Conservation (phyloP, 129 eudicot genomes). For the Tagetes erecta region DNA sequence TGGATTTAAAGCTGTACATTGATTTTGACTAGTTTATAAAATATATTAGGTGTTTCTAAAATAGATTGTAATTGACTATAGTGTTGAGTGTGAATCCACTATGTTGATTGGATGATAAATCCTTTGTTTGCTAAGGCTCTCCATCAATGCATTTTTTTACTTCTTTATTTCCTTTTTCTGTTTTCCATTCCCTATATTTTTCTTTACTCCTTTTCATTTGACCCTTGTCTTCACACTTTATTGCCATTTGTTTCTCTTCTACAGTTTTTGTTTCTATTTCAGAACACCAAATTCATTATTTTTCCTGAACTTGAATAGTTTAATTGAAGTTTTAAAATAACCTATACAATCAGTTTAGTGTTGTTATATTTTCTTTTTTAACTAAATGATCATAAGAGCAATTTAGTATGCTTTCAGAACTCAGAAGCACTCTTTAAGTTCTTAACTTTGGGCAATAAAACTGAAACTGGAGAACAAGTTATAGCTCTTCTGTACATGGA, state of each 20-base stretch:
- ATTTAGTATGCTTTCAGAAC: not conserved
- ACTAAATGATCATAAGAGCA: not conserved
- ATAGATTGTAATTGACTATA: not conserved
- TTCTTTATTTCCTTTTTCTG: not conserved
- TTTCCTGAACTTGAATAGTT: not conserved
- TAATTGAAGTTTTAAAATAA: not conserved
- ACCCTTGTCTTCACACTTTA: not conserved
- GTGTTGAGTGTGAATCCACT: not conserved
- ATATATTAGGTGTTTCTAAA: not conserved
- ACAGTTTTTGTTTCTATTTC: not conserved
- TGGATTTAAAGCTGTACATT: too few relatives aligned
- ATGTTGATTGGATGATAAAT: conserved; percentile 2
- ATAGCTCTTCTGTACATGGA: not conserved
- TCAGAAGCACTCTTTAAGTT: not conserved
- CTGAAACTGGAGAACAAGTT: not conserved
- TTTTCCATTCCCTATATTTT: not conserved
- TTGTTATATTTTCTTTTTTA: not conserved
- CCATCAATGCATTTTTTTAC: not conserved
- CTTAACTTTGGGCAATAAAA: not conserved
- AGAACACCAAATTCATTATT: not conserved
- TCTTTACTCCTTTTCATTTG: not conserved
- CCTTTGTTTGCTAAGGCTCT: not conserved
- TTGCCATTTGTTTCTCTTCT: not conserved
- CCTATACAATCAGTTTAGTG: not conserved
- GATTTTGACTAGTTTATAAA: not conserved